Base-by-base conservation (phyloP, 441 rosid species). In the Populus hybrid region DNA sequence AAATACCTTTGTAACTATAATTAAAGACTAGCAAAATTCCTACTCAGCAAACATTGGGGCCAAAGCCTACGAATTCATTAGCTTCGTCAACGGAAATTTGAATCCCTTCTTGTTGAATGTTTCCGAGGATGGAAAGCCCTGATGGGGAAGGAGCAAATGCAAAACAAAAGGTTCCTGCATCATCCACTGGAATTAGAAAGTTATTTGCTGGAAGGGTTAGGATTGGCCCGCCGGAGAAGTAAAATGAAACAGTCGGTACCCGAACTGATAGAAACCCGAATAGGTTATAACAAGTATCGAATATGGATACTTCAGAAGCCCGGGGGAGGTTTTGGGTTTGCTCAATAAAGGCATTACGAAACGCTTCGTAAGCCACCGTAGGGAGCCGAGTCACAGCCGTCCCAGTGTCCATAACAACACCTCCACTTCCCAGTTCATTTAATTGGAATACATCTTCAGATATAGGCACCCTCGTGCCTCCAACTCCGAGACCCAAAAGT, bases 361-460 rank as follows among this genome's bases (percentile, higher is more conserved):
- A 92, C 0, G 94, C 92, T 0, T 24, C 84, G 76, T 96, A 96
- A 11, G 97, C 98, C 2, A 9, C 72, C 12, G 87, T 76, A 0
- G 99, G 98, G 5, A 96, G 81, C 75, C 99, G 84, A 0, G 98
- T 92, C 16, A 96, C 98, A 1, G 99, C 98, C 0, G 99, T 96
- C 9, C 99, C 99, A 0, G 99, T 96, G 80, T 94, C 99, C 98
- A 96, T 94, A 3, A 96, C 99, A 10, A 94, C 99, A 0, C 98
- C 99, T 0, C 97, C 98, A 0, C 83, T 80, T 0, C 99, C 98
- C 53, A 83, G 70, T 42, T 92, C 94, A 0, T 82, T 82, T 0
- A 94, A 16, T 14, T 53, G 83, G 71, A 96, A 96, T 1, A 81
- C 61, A 2, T 79, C 84, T 73, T 91, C 98, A 0, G 99, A 79